Evolutionary conservation across 306 rosid genomes (phyloP).

Genomic region (barrel medic (Medicago truncatula)): MtrunA17r5.0-ANR NC_053047.1:5540001-5540500

Average conservation of each 20-base stretch:
- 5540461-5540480: no score
- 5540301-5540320: conserved; percentile 20
- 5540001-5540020: no score
- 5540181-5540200: conserved; percentile 22
- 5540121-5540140: not conserved
- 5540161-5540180: not conserved
- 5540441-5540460: no score
- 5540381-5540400: conserved; percentile 29
- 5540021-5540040: no score
- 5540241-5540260: conserved; percentile 43
- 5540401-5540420: conserved; percentile 39
- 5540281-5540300: conserved; percentile 31
- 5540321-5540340: conserved; percentile 25
- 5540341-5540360: not conserved
- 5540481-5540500: no score
- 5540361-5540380: conserved; percentile 33
- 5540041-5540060: no score
- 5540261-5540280: conserved; percentile 31
- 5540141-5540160: not conserved
- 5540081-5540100: no score
- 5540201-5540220: conserved; percentile 26
- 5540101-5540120: no score
- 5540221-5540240: conserved; percentile 45
- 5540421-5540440: conserved; percentile 12
- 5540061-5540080: no score